Conservation (phyloP, 148 eudicot species). For the Fagopyrum homotropicum region DNA sequence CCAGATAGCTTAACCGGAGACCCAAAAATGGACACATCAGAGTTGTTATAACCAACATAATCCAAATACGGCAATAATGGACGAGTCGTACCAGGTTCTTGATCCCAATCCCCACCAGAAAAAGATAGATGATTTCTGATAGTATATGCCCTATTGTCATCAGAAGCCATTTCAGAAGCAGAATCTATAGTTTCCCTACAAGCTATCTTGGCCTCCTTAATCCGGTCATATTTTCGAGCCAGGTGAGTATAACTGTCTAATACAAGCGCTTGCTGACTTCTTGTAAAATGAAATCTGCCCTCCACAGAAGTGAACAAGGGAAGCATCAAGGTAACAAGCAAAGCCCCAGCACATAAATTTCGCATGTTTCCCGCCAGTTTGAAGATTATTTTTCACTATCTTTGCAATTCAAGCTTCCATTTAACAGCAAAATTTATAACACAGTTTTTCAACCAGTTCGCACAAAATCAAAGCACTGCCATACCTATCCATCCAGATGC, state of each 20-base stretch:
- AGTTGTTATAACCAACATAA: conserved; percentile 17
- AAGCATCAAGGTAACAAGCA: background rate
- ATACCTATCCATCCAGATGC: background rate
- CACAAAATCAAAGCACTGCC: background rate
- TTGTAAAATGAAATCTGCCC: background rate
- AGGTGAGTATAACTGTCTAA: conserved; percentile 14
- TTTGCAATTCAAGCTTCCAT: background rate
- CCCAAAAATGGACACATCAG: conserved; percentile 12
- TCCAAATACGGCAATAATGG: conserved; percentile 76
- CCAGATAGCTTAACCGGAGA: conserved; percentile 44
- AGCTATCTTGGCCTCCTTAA: conserved; percentile 49
- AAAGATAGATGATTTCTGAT: conserved; percentile 58
- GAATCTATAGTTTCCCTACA: conserved; percentile 44
- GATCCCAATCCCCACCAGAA: conserved; percentile 89
- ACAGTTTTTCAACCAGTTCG: background rate
- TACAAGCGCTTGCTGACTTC: conserved; percentile 6
- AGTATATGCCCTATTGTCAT: conserved; percentile 30
- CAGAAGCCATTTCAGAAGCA: conserved; percentile 41
- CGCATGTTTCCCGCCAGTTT: background rate
- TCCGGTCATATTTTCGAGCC: conserved; percentile 47
- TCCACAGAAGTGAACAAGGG: conserved; percentile 4
- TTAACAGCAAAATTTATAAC: background rate
- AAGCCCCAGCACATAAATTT: background rate
- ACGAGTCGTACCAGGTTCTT: conserved; percentile 30
- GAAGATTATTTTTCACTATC: background rate